Conservation (phyloP, 1,284 basidiomycete genomes). For the Trichosporon sp. region DNA sequence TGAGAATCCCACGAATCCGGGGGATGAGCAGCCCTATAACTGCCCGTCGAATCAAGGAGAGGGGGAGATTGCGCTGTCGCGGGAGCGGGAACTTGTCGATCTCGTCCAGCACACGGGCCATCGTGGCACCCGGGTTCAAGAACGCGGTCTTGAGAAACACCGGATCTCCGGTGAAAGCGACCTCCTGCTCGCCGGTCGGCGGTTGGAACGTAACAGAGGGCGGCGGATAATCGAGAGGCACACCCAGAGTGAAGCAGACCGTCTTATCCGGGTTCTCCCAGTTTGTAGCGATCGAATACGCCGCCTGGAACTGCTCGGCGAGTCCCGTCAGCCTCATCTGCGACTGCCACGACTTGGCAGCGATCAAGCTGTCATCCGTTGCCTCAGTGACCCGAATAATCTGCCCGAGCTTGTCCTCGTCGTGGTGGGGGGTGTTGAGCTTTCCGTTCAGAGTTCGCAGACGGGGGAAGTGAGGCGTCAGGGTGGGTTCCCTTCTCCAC, state of each 20-base stretch:
- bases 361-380: constrained; percentile 18
- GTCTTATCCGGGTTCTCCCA: constrained; percentile 20
- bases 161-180: too few relatives aligned
- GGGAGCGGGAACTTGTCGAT: too few relatives aligned
- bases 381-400: constrained; percentile 9
- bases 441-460: neutral
- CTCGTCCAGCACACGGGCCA: too few relatives aligned
- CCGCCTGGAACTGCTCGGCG: constrained; percentile 14
- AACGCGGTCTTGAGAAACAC: too few relatives aligned
- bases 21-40: too few relatives aligned
- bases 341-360: neutral
- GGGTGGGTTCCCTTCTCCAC: constrained; percentile 31
- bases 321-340: neutral
- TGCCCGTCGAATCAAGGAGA: too few relatives aligned
- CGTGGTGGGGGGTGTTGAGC: neutral
- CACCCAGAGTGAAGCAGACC: constrained; percentile 10
- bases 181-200: too few relatives aligned
- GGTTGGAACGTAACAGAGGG: too few relatives aligned
- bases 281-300: constrained; percentile 12
- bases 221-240: neutral
- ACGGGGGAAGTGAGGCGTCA: neutral
- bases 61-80: too few relatives aligned
- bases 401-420: neutral
- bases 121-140: too few relatives aligned
- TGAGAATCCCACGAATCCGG: too few relatives aligned